Base-by-base conservation (phyloP, 306 rosid species). In the Adenanthera pavonina region DNA sequence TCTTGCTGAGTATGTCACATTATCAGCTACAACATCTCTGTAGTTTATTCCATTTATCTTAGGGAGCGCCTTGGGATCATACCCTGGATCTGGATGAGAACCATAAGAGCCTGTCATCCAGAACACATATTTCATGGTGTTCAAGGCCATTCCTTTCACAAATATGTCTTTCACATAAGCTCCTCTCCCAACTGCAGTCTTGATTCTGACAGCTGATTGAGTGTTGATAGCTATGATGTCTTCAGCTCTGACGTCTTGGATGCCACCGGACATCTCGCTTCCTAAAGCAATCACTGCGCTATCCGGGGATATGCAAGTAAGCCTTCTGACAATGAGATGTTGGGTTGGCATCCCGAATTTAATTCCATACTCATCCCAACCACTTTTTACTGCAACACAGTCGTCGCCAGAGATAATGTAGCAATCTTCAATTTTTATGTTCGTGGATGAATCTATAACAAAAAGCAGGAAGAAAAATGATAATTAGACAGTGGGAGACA, bases 261-360 rank as follows among this genome's bases (percentile, higher is more conserved):
- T 89, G 17, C 97, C 98, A 6, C 98, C 97, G 0, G 94, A 94
- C 98, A 94, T 94, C 73, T 94, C 97, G 25, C 97, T 94, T 0
- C 97, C 98, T 25, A 92, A 84, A 0, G 98, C 97, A 59, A 94
- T 76, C 75, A 82, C 76, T 0, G 98, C 94, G 33, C 94, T 89
- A 41, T 86, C 82, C 0, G 96, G 93, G 3, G 97, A 93, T 66
- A 83, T 81, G 78, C 94, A 91, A 2, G 90, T 87, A 43, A 93
- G 77, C 47, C 90, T 81, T 44, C 89, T 84, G 57, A 90, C 84
- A 11, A 82, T 9, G 5, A 90, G 78, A 7, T 91, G 88, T 75
- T 89, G 46, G 0, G 94, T 83, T 49, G 96, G 92, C 89, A 72
- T 91, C 20, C 88, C 97, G 36, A 87, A 48, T 68, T 68, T 86